Conservation (phyloP, 805 yeast species). For the Saccharomycopsis sp. region DNA sequence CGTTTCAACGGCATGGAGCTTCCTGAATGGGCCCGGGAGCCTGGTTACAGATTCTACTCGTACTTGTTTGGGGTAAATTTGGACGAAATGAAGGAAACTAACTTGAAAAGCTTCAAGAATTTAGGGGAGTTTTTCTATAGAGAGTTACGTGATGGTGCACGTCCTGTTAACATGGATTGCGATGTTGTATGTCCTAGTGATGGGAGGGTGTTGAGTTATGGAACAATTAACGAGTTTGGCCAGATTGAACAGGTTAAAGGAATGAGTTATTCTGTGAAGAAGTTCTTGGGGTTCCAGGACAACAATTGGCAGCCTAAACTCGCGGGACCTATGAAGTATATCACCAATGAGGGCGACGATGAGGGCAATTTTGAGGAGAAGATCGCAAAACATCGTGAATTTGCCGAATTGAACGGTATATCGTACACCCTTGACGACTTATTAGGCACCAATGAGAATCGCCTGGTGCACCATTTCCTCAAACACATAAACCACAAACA, state of each 20-base stretch:
- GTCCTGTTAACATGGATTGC: conserved; percentile 64
- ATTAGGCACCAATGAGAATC: conserved; percentile 44
- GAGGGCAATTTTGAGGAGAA: conserved; percentile 28
- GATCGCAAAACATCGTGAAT: conserved; percentile 55
- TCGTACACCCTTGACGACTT: conserved; percentile 63
- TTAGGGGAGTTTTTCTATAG: conserved; percentile 90
- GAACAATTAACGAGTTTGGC: conserved; percentile 66
- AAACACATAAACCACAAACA: conserved; percentile 44
- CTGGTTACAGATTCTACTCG: conserved; percentile 75
- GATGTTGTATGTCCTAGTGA: conserved; percentile 87
- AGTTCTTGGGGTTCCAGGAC: conserved; percentile 63
- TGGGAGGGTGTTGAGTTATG: conserved; percentile 83
- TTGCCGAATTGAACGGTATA: conserved; percentile 74
- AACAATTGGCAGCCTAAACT: conserved; percentile 27
- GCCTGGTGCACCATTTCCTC: conserved; percentile 38
- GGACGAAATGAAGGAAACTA: conserved; percentile 82
- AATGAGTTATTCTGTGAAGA: conserved; percentile 83
- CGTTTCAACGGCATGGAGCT: conserved; percentile 72
- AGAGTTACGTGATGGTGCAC: conserved; percentile 63
- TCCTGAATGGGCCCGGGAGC: conserved; percentile 83
- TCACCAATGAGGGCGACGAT: conserved; percentile 16
- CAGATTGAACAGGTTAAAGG: conserved; percentile 97
- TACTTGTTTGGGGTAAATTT: conserved; percentile 79
- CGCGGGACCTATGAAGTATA: conserved; percentile 23
- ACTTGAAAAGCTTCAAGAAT: conserved; percentile 67